phyloP scores from a whole-genome alignment of 2,329 filamentous ascomycete species.

The Stagonosporopsis cucurbitacearum region DNA sequence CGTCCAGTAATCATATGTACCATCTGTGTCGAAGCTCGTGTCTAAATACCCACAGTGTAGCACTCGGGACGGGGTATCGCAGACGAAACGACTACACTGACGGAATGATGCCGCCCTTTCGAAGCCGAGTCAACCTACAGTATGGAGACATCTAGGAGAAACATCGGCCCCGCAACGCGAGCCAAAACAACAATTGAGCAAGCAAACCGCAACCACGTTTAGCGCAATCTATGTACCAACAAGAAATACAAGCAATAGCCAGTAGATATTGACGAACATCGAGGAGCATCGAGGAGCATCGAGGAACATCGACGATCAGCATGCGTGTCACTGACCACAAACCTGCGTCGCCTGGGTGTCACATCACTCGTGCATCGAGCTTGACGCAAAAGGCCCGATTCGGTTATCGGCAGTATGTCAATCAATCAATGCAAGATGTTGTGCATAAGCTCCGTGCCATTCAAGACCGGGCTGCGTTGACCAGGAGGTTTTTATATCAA shows the following conservation, averaged over 20 bases:
- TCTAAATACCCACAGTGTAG: neutral
- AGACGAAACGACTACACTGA: neutral
- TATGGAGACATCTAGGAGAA: conserved; percentile 7
- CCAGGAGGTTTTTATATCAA: no score
- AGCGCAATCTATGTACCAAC: neutral
- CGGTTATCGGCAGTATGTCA: conserved; percentile 10
- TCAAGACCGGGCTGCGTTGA: no score
- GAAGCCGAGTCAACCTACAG: neutral
- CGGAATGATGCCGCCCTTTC: neutral
- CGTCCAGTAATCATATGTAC: no score
- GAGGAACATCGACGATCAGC: neutral
- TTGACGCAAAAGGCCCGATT: conserved; percentile 16
- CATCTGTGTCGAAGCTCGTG: no score
- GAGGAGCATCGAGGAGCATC: neutral
- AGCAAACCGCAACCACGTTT: neutral
- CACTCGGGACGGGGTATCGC: neutral
- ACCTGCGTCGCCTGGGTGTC: neutral
- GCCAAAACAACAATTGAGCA: neutral
- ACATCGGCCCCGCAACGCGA: neutral
- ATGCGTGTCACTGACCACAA: conserved; percentile 3
- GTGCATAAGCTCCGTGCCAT: no score
- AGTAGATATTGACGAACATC: neutral
- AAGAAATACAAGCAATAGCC: neutral
- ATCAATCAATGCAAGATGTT: conserved; percentile 15
- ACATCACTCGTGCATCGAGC: neutral